Evolutionary conservation across 805 yeast genomes (phyloP).

Genomic region (Yarrowia sp.): DNA sequence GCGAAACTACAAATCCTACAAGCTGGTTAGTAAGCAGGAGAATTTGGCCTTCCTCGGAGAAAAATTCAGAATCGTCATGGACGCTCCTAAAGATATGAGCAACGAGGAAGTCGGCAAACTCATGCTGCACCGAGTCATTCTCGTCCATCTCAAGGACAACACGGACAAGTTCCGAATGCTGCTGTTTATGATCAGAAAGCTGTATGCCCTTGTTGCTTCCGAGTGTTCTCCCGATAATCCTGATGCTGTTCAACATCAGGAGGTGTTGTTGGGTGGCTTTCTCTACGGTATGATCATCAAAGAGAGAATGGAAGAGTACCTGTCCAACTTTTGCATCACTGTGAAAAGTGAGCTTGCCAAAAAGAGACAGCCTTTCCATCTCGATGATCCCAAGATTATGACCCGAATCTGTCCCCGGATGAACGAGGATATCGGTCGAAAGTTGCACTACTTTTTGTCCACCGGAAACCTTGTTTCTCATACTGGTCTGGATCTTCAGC

Average conservation of each 20-base stretch:
- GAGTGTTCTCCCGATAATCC: conserved; percentile 97
- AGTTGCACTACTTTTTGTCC: conserved; percentile 88
- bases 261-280: conserved; percentile 91
- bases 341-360: conserved; percentile 77
- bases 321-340: conserved; percentile 68
- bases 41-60: conserved; percentile 94
- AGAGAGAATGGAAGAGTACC: conserved; percentile 92
- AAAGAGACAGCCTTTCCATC: conserved; percentile 67
- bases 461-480: conserved; percentile 97
- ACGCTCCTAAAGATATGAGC: conserved; percentile 80
- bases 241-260: conserved; percentile 99
- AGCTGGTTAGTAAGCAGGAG: conserved; percentile 74
- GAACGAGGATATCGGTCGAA: conserved; percentile 92
- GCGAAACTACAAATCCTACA: conserved; percentile 81
- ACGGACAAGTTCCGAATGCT: conserved; percentile 83
- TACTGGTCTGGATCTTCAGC: conserved; percentile 96
- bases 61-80: conserved; percentile 90
- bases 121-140: conserved; percentile 75
- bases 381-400: conserved; percentile 81
- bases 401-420: conserved; percentile 70
- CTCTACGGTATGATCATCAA: conserved; percentile 94
- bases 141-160: conserved; percentile 73
- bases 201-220: conserved; percentile 92
- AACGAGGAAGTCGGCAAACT: conserved; percentile 90
- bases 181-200: conserved; percentile 91